phyloP scores from a whole-genome alignment of 306 rosid species.

The Vigna angularis region DNA sequence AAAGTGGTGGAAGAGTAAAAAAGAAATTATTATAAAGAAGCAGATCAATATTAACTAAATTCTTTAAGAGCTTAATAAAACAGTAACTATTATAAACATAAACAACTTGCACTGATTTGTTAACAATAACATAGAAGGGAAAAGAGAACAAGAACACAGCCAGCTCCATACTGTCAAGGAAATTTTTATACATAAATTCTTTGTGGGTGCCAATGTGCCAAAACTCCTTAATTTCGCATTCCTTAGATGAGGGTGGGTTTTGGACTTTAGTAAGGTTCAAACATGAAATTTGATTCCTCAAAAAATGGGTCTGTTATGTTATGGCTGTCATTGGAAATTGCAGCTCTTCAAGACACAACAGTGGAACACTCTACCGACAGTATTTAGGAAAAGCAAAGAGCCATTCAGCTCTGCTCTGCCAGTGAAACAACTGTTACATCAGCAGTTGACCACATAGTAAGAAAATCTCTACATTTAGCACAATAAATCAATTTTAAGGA shows the following conservation, averaged over 20 bases:
- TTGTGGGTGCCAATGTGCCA: too few relatives aligned
- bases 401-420: not conserved
- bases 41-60: not conserved
- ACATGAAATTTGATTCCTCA: not conserved
- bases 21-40: too few relatives aligned
- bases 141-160: not conserved
- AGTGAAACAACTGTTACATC: not conserved
- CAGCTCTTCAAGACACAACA: not conserved
- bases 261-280: not conserved
- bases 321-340: not conserved
- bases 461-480: not conserved
- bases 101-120: not conserved
- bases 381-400: not conserved
- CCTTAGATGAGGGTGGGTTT: not conserved
- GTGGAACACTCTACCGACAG: not conserved
- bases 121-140: not conserved
- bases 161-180: too few relatives aligned
- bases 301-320: not conserved
- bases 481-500: constrained; percentile 1
- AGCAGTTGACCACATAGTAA: constrained; percentile 1
- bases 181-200: too few relatives aligned
- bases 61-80: not conserved
- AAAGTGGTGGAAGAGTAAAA: not conserved
- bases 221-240: too few relatives aligned
- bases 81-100: too few relatives aligned